Base-by-base conservation (phyloP, 768 basidiomycete species). In the Auriculariales sp. region DNA sequence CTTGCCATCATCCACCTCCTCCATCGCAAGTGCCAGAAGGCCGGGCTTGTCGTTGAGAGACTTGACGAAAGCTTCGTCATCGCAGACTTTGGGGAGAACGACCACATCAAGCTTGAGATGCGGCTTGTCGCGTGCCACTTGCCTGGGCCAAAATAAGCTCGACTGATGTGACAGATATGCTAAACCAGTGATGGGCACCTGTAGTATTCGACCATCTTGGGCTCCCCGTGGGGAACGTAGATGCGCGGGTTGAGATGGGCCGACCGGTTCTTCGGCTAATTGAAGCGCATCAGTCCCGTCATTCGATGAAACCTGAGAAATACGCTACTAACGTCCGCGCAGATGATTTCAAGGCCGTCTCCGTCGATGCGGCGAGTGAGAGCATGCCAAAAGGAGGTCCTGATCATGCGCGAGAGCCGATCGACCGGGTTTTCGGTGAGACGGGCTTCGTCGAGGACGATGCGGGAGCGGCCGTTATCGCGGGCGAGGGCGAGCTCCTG, bases 361-460 rank as follows among this genome's bases (percentile, higher is more conserved):
- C 91, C 92, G 61, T 99, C 95, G 57, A 98, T 98, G 34, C 93
- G 81, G 47, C 94, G 79, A 2, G 95, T 99, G 48, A 99, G 73
- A 5, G 92, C 88, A 62, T 95, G 88, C 94, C 94, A 99, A 71
- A 99, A 99, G 3, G 91, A 93, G 66, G 92, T 79, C 63, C 81
- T 83, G 68, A 97, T 97, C 94, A 98, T 97, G 54, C 94, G 81
- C 19, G 88, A 92, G 36, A 99, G 74, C 35, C 94, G 84, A 64
- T 93, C 90, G 47, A 99, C 94, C 0, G 94, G 94, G 62, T 98
- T 98, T 68, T 99, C 94, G 0, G 87, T 89, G 47, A 99, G 73
- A 54, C 94, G 85, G n/a, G 90, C 82, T 64, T 99, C 95, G 57
- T 99, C 95, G n/a, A 99, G 80, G 17, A 99, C 90, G 61, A 99